Evolutionary conservation across 2,329 filamentous ascomycete species (phyloP), one percentile per base, ranked within the genome.

Genomic region (Sclerotinia subarctica): DNA sequence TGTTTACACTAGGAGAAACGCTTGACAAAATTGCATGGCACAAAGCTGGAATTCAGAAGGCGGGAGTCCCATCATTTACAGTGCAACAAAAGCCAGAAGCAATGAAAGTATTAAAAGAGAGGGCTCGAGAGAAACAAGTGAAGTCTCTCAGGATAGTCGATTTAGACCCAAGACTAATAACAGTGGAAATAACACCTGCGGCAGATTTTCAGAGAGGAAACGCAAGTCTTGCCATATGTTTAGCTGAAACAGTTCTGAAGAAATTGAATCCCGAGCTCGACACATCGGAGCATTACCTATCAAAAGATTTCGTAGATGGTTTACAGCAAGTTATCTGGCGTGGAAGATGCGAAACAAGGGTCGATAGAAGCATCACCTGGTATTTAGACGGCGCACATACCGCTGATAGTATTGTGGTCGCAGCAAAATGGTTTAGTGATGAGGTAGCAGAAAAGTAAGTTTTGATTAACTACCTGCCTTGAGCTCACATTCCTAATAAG

Each of bases 371-470:
- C 21, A 81, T 96, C 6, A 84, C 83, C 21, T 99, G 94, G 94
- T 90, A 94, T 76, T 86, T 99, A 26, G 95, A 99, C 76, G 94
- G 95, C 11, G 95, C 93, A 2, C 95, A 99, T 79, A 99, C 94
- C 0, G 83, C 90, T 4, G 94, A 98, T 76, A 97, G 93, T 77
- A 89, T 99, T 66, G 86, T 90, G 71, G 85, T 92, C 72, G 92
- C 93, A 5, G 89, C 89, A 0, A 85, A 86, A 70, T 97, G 94
- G 94, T 98, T 97, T 76, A 86, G 87, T 2, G 78, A 78, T 13
- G 82, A 85, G 73, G 81, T 73, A 52, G 71, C 68, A 63, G 64
- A 70, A 24, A 76, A n/a, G 75, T 77, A 42, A 69, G 53, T 66
- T 44, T 44, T 26, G 21, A 21, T 35, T 24, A 26, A 21, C n/a